These are phyloP conservation scores for Leccinum disarticulatum DNA, from an alignment of 768 basidiomycete genomes.

Conservation along the genomic window DNA sequence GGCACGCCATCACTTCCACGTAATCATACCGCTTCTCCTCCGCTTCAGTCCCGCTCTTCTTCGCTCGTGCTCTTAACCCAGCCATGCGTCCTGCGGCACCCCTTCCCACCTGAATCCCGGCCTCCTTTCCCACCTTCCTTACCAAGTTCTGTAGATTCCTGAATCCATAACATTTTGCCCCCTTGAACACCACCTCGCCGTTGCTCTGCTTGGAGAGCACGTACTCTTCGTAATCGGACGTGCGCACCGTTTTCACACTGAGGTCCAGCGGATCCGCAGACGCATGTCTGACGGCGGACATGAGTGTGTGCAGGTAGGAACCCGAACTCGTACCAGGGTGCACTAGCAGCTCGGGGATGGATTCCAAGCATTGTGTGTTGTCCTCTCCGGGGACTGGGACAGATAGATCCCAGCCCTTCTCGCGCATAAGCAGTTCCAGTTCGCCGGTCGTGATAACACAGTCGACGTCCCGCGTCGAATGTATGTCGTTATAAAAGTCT, in stretches of 20 bases:
- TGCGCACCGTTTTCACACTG: conserved; percentile 58
- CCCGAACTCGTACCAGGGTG: conserved; percentile 90
- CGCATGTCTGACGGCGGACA: conserved; percentile 49
- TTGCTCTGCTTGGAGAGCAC: conserved; percentile 44
- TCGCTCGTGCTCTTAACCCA: conserved; percentile 30
- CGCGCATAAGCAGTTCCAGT: conserved; percentile 79
- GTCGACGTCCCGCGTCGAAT: conserved; percentile 90
- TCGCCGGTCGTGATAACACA: conserved; percentile 98
- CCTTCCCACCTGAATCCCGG: conserved; percentile 68
- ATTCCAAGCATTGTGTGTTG: conserved; percentile 10
- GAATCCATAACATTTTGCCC: conserved; percentile 96
- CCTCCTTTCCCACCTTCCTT: conserved; percentile 84
- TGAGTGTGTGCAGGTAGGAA: conserved; percentile 83
- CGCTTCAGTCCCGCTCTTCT: conserved; percentile 34
- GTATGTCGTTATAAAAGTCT: conserved; percentile 84
- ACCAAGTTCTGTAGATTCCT: conserved; percentile 97
- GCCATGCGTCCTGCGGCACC: conserved; percentile 57
- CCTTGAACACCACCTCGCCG: conserved; percentile 77
- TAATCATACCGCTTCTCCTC: conserved; percentile 72
- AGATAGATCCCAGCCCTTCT: conserved; percentile 78
- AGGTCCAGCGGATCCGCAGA: conserved; percentile 49
- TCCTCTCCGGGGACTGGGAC: conserved; percentile 54
- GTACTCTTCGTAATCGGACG: conserved; percentile 78
- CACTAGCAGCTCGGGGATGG: conserved; percentile 68
- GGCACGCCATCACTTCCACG: conserved; percentile 99